phyloP scores from a whole-genome alignment of 768 basidiomycete species.

The Rhodotorula babjevae region DNA sequence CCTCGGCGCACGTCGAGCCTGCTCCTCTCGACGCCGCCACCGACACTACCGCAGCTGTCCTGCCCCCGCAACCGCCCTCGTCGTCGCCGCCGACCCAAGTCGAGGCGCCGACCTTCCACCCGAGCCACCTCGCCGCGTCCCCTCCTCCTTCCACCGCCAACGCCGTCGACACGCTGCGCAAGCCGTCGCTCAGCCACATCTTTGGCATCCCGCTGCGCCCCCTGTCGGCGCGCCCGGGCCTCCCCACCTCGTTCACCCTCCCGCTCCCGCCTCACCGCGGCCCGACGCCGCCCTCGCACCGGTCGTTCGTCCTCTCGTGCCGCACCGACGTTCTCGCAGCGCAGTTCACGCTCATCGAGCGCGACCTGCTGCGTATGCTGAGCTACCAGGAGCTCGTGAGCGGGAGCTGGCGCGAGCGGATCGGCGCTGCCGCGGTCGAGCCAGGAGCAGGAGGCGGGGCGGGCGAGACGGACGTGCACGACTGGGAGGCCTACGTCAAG shows the following conservation, averaged over 20 bases:
- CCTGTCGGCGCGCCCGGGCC: not conserved
- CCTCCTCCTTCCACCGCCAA: not conserved
- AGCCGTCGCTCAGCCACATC: slow-evolving; percentile 17
- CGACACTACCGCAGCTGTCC: no score
- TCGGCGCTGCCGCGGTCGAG: not conserved
- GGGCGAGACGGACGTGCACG: slow-evolving; percentile 57
- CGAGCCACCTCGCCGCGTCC: not conserved
- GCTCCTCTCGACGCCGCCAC: not conserved
- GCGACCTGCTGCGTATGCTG: slow-evolving; percentile 75
- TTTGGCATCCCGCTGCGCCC: slow-evolving; percentile 1
- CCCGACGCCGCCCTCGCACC: slow-evolving; percentile 53
- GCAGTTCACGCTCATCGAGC: slow-evolving; percentile 81
- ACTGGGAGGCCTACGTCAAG: slow-evolving; percentile 78
- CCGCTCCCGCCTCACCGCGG: not conserved
- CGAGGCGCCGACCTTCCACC: no score
- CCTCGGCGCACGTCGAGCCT: not conserved
- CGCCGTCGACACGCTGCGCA: not conserved
- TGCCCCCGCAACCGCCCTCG: not conserved
- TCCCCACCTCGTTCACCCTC: no score
- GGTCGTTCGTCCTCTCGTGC: slow-evolving; percentile 66
- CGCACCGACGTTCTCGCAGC: slow-evolving; percentile 63
- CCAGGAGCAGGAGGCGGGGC: no score
- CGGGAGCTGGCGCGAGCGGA: slow-evolving; percentile 24
- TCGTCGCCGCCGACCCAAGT: not conserved
- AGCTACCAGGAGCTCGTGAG: slow-evolving; percentile 79